Conservation (phyloP, 441 rosid species). For the Euphorbia celastroides region DNA sequence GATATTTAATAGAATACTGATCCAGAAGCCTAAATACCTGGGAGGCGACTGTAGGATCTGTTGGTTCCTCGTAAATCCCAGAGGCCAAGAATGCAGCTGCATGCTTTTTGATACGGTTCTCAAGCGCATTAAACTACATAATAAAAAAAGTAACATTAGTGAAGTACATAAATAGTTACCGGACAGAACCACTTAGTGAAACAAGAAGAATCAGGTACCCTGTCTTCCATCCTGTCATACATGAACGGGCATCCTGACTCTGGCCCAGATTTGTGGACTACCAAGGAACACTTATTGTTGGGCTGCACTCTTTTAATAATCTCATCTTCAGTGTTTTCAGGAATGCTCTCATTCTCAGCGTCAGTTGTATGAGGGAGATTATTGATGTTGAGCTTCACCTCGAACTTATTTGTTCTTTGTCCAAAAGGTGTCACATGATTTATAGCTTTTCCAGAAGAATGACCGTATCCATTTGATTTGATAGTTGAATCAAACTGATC, state of each 20-base stretch:
- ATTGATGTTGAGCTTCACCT: slow-evolving; percentile 54
- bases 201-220: slow-evolving; percentile 39
- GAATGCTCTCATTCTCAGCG: slow-evolving; percentile 28
- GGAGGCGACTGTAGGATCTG: slow-evolving; percentile 88
- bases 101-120: slow-evolving; percentile 57
- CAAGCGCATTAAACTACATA: slow-evolving; percentile 66
- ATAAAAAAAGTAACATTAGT: slow-evolving; percentile 14
- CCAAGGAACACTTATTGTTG: slow-evolving; percentile 52
- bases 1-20: too few species aligned
- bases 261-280: slow-evolving; percentile 54
- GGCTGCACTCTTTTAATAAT: slow-evolving; percentile 70
- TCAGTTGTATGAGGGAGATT: slow-evolving; percentile 34
- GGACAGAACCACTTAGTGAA: slow-evolving; percentile 12
- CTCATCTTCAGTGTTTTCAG: slow-evolving; percentile 56
- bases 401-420: slow-evolving; percentile 59
- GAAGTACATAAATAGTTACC: slow-evolving; percentile 12
- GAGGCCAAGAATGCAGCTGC: slow-evolving; percentile 54
- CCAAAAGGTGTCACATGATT: slow-evolving; percentile 82
- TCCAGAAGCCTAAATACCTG: slow-evolving; percentile 45
- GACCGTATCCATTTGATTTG: slow-evolving; percentile 43
- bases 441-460: slow-evolving; percentile 55
- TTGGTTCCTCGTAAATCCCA: slow-evolving; percentile 63
- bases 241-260: slow-evolving; percentile 82
- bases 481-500: slow-evolving; percentile 43
- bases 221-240: slow-evolving; percentile 84